Conservation (phyloP, 257 asterid species). For the Solanum bulbocastanum region DNA sequence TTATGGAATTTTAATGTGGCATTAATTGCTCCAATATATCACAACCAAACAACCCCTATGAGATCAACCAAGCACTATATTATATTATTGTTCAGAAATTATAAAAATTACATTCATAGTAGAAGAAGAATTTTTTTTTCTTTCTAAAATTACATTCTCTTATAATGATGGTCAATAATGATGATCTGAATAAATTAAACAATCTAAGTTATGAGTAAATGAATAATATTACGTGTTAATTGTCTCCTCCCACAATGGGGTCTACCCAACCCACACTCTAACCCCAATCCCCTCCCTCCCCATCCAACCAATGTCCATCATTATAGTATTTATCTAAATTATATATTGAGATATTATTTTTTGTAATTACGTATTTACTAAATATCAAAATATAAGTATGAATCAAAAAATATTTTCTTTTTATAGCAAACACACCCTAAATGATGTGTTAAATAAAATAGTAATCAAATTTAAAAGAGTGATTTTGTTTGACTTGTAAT, state of each 20-base stretch:
- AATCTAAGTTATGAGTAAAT: not conserved
- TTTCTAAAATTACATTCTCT: no score
- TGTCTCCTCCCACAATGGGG: not conserved
- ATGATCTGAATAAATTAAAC: not conserved
- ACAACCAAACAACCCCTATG: not conserved
- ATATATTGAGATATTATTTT: no score
- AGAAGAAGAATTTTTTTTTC: not conserved
- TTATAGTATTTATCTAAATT: no score
- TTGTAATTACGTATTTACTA: no score
- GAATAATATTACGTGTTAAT: not conserved
- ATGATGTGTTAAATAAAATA: not conserved
- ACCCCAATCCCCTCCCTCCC: not conserved
- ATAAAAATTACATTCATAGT: not conserved
- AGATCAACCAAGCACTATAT: not conserved
- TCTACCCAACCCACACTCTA: not conserved
- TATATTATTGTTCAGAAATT: no score
- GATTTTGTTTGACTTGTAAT: not conserved
- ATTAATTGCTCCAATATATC: not conserved
- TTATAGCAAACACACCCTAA: not conserved
- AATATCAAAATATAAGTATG: not conserved
- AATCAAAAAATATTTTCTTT: not conserved
- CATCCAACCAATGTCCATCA: not conserved
- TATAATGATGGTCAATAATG: no score
- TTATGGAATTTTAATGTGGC: not conserved
- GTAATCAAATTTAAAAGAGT: not conserved